phyloP scores from a whole-genome alignment of 2,329 filamentous ascomycete genomes.

The Aspergillus spinulosporus region DNA sequence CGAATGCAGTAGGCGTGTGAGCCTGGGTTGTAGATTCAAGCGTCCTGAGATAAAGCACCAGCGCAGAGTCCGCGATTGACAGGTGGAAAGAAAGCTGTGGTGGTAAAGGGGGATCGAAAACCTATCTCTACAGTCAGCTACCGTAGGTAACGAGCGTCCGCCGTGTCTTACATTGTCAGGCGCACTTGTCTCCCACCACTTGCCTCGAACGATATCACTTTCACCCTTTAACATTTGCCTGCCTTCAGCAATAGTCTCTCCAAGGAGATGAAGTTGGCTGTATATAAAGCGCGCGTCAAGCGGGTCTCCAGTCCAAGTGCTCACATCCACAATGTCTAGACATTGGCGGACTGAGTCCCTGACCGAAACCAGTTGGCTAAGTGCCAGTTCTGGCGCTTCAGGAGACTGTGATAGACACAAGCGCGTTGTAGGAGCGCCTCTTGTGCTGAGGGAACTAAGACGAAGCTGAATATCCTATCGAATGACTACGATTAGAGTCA shows the following conservation, averaged over 20 bases:
- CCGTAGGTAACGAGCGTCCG: neutral
- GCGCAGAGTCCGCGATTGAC: slow-evolving; percentile 66
- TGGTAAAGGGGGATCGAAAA: slow-evolving; percentile 64
- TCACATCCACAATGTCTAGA: slow-evolving; percentile 78
- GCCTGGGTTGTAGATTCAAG: slow-evolving; percentile 63
- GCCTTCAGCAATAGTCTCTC: slow-evolving; percentile 63
- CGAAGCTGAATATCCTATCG: slow-evolving; percentile 72
- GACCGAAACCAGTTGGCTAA: slow-evolving; percentile 70
- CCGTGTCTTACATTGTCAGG: slow-evolving; percentile 56
- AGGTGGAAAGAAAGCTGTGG: slow-evolving; percentile 71
- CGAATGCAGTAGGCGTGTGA: slow-evolving; percentile 66
- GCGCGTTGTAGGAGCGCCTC: slow-evolving; percentile 53
- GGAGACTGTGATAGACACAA: slow-evolving; percentile 54
- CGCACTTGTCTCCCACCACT: slow-evolving; percentile 58
- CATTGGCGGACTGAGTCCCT: slow-evolving; percentile 78
- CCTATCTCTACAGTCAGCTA: slow-evolving; percentile 29
- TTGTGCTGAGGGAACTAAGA: slow-evolving; percentile 56
- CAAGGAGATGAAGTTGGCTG: slow-evolving; percentile 58
- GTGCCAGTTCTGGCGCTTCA: slow-evolving; percentile 58
- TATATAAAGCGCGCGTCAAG: slow-evolving; percentile 58
- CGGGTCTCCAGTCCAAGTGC: slow-evolving; percentile 69
- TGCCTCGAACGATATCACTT: slow-evolving; percentile 49
- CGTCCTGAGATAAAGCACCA: slow-evolving; percentile 69
- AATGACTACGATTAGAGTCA: slow-evolving; percentile 2
- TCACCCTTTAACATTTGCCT: slow-evolving; percentile 58